These are phyloP conservation scores for Trifolium pratense DNA, from an alignment of 306 rosid species.

Conservation along the genomic window DNA sequence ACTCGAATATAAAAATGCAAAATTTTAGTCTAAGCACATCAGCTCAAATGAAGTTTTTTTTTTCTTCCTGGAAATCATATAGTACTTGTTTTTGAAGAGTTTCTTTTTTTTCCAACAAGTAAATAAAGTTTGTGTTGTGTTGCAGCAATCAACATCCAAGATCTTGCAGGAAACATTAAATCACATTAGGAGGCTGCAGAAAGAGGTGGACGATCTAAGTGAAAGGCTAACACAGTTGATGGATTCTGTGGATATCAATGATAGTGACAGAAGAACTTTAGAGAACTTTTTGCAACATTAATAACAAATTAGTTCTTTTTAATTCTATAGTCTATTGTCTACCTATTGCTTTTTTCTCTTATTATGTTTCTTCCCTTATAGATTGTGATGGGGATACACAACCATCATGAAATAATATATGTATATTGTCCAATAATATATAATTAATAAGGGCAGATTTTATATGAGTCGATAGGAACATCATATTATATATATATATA, in stretches of 20 bases:
- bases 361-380: not conserved
- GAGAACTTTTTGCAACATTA: conserved; percentile 40
- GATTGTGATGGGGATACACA: not conserved
- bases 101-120: not conserved
- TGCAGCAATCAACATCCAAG: conserved; percentile 47
- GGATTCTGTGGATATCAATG: conserved; percentile 48
- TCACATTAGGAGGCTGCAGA: conserved; percentile 51
- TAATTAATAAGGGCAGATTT: not conserved
- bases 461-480: too few relatives aligned
- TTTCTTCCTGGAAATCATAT: too few relatives aligned
- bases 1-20: too few relatives aligned
- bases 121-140: conserved; percentile 7
- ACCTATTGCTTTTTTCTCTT: not conserved
- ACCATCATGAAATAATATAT: conserved; percentile 9
- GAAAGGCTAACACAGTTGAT: conserved; percentile 46
- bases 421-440: not conserved
- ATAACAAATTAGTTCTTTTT: conserved; percentile 17
- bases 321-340: not conserved
- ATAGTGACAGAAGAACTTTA: conserved; percentile 45
- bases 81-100: not conserved
- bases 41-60: too few relatives aligned
- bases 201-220: conserved; percentile 52
- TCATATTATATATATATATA: too few relatives aligned
- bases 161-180: conserved; percentile 47
- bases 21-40: not conserved